Evolutionary conservation across 176 grass and related monocot genomes (phyloP).

Genomic region (Oryza coarctata): DNA sequence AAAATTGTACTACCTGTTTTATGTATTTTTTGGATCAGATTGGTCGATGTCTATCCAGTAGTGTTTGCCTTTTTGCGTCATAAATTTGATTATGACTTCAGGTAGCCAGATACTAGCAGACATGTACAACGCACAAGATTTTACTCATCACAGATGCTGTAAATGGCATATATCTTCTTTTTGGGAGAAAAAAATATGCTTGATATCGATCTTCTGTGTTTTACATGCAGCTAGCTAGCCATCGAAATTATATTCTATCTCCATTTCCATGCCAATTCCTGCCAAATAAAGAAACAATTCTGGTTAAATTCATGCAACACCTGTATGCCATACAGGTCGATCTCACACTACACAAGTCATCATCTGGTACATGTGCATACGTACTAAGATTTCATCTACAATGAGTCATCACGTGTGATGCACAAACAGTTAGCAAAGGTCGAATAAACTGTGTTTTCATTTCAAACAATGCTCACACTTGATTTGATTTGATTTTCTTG

Average conservation of each 20-base stretch:
- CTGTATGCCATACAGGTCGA: neutral
- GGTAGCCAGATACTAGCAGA: neutral
- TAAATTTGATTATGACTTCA: constrained; percentile 33
- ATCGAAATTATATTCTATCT: neutral
- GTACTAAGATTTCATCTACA: neutral
- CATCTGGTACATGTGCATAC: neutral
- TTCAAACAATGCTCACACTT: neutral
- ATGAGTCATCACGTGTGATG: neutral
- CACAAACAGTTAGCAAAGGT: neutral
- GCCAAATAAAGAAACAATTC: neutral
- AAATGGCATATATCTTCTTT: neutral
- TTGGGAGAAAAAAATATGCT: no score
- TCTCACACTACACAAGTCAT: neutral
- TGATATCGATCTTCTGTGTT: neutral
- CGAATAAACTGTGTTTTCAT: neutral
- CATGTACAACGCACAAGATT: neutral
- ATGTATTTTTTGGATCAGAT: neutral
- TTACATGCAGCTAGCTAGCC: no score
- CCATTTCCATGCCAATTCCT: neutral
- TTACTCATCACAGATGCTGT: neutral
- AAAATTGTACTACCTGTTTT: constrained; percentile 12
- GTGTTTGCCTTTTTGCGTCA: constrained; percentile 13
- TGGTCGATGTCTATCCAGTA: neutral
- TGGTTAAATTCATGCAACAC: neutral
- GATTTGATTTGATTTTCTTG: neutral